Base-by-base conservation (phyloP, 1,284 basidiomycete species). In the Sparassis latifolia region DNA sequence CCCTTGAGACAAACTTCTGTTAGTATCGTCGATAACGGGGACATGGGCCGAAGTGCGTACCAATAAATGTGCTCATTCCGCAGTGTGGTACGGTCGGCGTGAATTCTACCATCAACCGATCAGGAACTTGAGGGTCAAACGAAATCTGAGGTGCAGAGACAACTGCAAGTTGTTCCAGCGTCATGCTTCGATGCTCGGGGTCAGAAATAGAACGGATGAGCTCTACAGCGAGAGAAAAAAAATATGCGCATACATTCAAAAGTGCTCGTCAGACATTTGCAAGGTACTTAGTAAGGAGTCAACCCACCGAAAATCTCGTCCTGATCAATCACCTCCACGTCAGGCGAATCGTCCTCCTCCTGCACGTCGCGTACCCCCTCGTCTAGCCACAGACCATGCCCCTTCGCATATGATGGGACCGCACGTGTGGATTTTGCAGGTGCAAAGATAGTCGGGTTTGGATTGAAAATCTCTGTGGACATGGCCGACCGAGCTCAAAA, bases 51-150 rank as follows among this genome's bases (percentile, higher is more conserved):
- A 31, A 27, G 4, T n/a, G 66, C 79, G 53, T 57, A 91, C 94
- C 97, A 51, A 99, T 99, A 44, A 99, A 75, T 2, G 95, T 98
- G 3, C 94, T 96, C 92, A 97, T 95, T 45, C 92, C 92, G 63
- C 96, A 99, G 65, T 99, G 96, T 3, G 97, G 97, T 31, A 97
- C 95, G 0, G 96, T 99, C 2, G 97, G 97, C 4, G 96, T 98
- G 61, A 97, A 93, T 63, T 93, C 91, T 52, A 97, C 85, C 32
- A 83, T 74, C 33, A 99, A 77, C 42, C 82, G 79, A 61, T 92
- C 90, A 29, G 60, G 53, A 7, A 54, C 45, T 50, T 79, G 67
- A 4, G 75, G 73, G 39, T 98, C 79, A 35, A 66, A 64, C 3
- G 76, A 77, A 54, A 98, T 88, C 63, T 99, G 95, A 10, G 89